Evolutionary conservation across 768 basidiomycete genomes (phyloP).

Genomic region (Pleurotus pulmonarius): DNA sequence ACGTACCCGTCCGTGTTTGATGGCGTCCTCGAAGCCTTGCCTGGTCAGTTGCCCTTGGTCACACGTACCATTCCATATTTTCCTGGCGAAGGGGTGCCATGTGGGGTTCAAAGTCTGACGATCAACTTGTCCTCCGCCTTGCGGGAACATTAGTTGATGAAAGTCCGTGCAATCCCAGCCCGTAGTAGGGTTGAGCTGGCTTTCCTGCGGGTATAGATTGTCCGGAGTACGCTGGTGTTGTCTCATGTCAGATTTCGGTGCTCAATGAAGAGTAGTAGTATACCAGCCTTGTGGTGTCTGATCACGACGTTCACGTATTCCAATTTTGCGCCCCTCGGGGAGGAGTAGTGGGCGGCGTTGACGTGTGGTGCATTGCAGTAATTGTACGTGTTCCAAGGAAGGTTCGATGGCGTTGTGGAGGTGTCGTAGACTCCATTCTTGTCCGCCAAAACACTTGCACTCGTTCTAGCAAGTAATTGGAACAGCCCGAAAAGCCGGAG

Average conservation of each 20-base stretch:
- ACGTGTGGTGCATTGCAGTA: conserved; percentile 16
- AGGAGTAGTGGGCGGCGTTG: conserved; percentile 10
- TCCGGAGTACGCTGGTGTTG: conserved; percentile 12
- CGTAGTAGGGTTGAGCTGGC: conserved; percentile 9
- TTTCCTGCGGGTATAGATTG: conserved; percentile 13
- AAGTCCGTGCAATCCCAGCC: conserved; percentile 15
- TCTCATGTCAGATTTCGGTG: no score
- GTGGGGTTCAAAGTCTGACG: conserved; percentile 10
- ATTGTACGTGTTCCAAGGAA: conserved; percentile 16
- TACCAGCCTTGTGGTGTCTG: conserved; percentile 13
- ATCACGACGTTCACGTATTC: conserved; percentile 14
- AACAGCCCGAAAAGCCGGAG: not conserved
- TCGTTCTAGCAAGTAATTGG: not conserved
- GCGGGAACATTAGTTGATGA: conserved; percentile 8
- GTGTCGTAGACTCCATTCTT: conserved; percentile 10
- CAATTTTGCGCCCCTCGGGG: conserved; percentile 7
- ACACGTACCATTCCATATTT: conserved; percentile 15
- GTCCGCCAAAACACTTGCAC: not conserved
- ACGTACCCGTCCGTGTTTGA: conserved; percentile 11
- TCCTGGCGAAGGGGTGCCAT: conserved; percentile 12
- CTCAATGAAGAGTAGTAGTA: not conserved
- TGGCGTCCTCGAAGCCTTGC: conserved; percentile 11
- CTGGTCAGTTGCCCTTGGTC: conserved; percentile 13
- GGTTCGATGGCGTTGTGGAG: conserved; percentile 9
- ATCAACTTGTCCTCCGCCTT: conserved; percentile 8